Evolutionary conservation across 1,284 basidiomycete species (phyloP).

Genomic region (Trichosporon sp.): DNA sequence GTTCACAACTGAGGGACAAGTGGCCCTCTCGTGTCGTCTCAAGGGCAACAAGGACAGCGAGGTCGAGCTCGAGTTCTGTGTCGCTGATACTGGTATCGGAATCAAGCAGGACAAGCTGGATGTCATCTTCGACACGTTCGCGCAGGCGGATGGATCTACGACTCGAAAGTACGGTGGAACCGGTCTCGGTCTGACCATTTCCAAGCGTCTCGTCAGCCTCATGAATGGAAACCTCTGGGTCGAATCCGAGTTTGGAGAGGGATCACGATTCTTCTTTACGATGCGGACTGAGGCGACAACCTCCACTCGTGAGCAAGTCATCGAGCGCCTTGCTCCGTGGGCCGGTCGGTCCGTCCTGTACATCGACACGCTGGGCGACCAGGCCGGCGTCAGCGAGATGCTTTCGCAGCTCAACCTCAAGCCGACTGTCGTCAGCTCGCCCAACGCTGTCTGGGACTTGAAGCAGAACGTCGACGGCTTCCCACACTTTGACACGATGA

Average conservation of each 20-base stretch:
- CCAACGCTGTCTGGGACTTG: slow-evolving; percentile 69
- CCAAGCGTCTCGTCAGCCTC: slow-evolving; percentile 89
- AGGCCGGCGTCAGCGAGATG: slow-evolving; percentile 69
- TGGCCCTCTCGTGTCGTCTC: slow-evolving; percentile 76
- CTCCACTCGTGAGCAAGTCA: slow-evolving; percentile 59
- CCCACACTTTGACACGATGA: slow-evolving; percentile 91
- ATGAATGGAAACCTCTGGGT: slow-evolving; percentile 99
- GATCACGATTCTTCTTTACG: slow-evolving; percentile 95
- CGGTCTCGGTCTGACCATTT: slow-evolving; percentile 91
- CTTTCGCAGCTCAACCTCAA: slow-evolving; percentile 79
- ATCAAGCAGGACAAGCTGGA: slow-evolving; percentile 99
- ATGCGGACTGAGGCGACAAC: slow-evolving; percentile 59
- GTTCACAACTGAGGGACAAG: slow-evolving; percentile 90
- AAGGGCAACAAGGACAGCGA: slow-evolving; percentile 66
- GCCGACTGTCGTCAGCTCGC: slow-evolving; percentile 70
- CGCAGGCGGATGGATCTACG: slow-evolving; percentile 93
- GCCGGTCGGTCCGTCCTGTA: slow-evolving; percentile 72
- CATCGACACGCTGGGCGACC: slow-evolving; percentile 78
- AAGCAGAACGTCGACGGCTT: slow-evolving; percentile 59
- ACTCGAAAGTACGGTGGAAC: slow-evolving; percentile 97
- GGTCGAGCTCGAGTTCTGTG: slow-evolving; percentile 93
- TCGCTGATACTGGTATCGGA: slow-evolving; percentile 96
- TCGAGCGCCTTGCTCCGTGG: slow-evolving; percentile 70
- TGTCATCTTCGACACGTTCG: slow-evolving; percentile 99
- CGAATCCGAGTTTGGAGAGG: slow-evolving; percentile 83